Evolutionary conservation across 805 yeast species (phyloP).

Genomic region (Hanseniaspora pseudoguilliermondii): DNA sequence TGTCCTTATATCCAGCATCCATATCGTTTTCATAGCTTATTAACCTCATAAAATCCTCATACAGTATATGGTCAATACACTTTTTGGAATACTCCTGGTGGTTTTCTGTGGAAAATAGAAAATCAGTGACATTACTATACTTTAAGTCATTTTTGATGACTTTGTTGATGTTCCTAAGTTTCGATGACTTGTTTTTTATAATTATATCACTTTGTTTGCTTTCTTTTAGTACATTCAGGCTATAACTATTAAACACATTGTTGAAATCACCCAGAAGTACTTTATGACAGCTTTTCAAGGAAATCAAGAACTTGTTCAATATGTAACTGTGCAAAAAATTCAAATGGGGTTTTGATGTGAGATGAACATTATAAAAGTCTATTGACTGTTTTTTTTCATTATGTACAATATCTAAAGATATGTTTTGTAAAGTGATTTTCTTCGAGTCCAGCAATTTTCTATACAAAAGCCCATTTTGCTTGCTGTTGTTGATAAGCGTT

Average conservation of each 20-base stretch:
- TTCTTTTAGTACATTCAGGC: not conserved
- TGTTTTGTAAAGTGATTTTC: not conserved
- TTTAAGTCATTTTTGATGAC: not conserved
- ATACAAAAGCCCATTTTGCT: not conserved
- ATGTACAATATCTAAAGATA: not conserved
- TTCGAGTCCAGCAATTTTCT: constrained; percentile 8
- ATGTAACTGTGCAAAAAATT: constrained; percentile 7
- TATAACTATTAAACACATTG: constrained; percentile 5
- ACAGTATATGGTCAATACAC: constrained; percentile 4
- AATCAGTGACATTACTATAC: constrained; percentile 1
- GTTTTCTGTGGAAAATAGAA: not conserved
- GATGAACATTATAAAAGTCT: constrained; percentile 8
- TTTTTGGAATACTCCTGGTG: not conserved
- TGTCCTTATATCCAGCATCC: not conserved
- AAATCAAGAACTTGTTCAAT: not conserved
- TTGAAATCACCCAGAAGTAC: constrained; percentile 9
- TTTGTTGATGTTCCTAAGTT: constrained; percentile 2
- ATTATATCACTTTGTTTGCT: not conserved
- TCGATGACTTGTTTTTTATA: constrained; percentile 7
- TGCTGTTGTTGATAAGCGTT: not conserved
- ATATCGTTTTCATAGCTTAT: not conserved
- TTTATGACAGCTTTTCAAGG: not conserved
- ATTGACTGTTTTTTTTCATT: not conserved
- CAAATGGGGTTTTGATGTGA: constrained; percentile 7
- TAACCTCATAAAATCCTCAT: not conserved